Evolutionary conservation across 2,329 filamentous ascomycete genomes (phyloP).

Genomic region (Blastomyces emzantsi): DNA sequence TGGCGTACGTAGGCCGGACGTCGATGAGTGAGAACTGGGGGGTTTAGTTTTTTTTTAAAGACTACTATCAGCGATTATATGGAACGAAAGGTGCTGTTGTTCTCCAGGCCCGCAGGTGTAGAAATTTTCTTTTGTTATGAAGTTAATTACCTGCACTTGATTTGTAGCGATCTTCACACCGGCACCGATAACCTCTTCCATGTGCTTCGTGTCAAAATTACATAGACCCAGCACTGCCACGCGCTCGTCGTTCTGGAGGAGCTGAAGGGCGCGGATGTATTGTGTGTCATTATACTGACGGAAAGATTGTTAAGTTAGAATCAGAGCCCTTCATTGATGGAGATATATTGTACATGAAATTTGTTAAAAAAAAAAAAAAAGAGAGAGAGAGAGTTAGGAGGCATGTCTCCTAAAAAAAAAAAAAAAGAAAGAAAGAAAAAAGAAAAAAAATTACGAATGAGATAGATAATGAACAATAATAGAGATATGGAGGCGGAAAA

Average conservation of each 20-base stretch:
- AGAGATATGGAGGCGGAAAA: neutral
- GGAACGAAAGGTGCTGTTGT: neutral
- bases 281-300: constrained; percentile 30
- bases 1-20: constrained; percentile 29
- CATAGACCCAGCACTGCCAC: constrained; percentile 33
- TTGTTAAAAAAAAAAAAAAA: neutral
- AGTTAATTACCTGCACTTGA: constrained; percentile 29
- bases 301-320: neutral
- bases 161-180: constrained; percentile 31
- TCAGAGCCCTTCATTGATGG: neutral
- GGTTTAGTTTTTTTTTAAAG: neutral
- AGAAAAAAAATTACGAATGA: neutral
- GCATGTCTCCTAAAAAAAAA: neutral
- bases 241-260: constrained; percentile 28
- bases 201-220: constrained; percentile 35
- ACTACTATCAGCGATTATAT: neutral
- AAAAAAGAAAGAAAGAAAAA: too few relatives aligned
- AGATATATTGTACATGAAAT: neutral
- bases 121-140: neutral
- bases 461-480: neutral
- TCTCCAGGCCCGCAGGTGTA: neutral
- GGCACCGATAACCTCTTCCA: constrained; percentile 27
- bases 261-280: constrained; percentile 29
- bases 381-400: neutral
- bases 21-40: constrained; percentile 36